These are phyloP conservation scores for Fomitiporia mediterranea DNA, from an alignment of 1,284 basidiomycete genomes.

Conservation along the genomic window DNA sequence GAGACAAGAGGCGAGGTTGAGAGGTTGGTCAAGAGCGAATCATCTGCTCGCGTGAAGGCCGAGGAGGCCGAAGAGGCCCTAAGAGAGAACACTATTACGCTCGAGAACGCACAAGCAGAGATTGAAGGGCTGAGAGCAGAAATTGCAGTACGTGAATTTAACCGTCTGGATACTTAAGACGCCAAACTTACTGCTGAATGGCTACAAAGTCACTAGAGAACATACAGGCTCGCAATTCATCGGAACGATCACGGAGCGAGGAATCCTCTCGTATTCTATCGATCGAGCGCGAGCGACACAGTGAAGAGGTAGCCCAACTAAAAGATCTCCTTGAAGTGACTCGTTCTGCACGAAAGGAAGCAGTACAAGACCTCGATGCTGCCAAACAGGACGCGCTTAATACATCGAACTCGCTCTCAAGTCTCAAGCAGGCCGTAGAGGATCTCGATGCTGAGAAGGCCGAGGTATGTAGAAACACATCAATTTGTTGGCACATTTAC, in stretches of 20 bases:
- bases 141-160: slow-evolving; percentile 54
- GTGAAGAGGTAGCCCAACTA: slow-evolving; percentile 50
- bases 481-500: not conserved
- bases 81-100: slow-evolving; percentile 79
- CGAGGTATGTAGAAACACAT: slow-evolving; percentile 29
- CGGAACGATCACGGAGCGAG: slow-evolving; percentile 10
- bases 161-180: slow-evolving; percentile 2
- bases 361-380: slow-evolving; percentile 21
- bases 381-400: slow-evolving; percentile 23
- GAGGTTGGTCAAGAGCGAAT: slow-evolving; percentile 57
- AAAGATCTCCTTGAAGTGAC: slow-evolving; percentile 43
- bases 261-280: slow-evolving; percentile 7
- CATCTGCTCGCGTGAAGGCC: slow-evolving; percentile 54
- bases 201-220: slow-evolving; percentile 50
- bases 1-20: slow-evolving; percentile 63
- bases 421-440: slow-evolving; percentile 26
- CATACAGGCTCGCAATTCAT: slow-evolving; percentile 28
- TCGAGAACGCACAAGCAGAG: slow-evolving; percentile 90
- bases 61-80: slow-evolving; percentile 87
- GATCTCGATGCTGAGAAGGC: slow-evolving; percentile 33
- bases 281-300: slow-evolving; percentile 31
- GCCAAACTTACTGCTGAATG: not conserved
- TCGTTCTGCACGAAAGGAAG: slow-evolving; percentile 23
- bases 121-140: slow-evolving; percentile 82
- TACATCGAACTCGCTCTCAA: slow-evolving; percentile 22